phyloP scores from a whole-genome alignment of 2,329 filamentous ascomycete species.

The Ascochyta rabiei region DNA sequence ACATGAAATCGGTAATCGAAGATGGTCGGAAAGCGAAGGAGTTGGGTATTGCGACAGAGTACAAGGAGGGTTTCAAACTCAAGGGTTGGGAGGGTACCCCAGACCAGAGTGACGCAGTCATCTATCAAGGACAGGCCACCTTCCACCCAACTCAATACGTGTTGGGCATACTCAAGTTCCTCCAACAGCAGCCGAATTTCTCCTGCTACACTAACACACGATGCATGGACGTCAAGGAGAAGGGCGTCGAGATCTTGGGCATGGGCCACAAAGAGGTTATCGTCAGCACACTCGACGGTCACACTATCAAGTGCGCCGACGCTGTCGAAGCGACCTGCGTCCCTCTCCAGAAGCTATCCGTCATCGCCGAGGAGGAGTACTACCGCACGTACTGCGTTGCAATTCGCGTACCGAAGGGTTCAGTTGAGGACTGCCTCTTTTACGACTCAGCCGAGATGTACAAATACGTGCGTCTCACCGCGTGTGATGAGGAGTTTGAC shows the following conservation, averaged over 20 bases:
- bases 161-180: slow-evolving; percentile 58
- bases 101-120: slow-evolving; percentile 59
- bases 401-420: slow-evolving; percentile 58
- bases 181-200: slow-evolving; percentile 60
- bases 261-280: slow-evolving; percentile 55
- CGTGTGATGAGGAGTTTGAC: slow-evolving; percentile 60
- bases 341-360: slow-evolving; percentile 61
- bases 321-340: slow-evolving; percentile 62
- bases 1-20: slow-evolving; percentile 53
- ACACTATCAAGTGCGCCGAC: slow-evolving; percentile 56
- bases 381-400: slow-evolving; percentile 64
- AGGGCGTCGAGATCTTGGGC: slow-evolving; percentile 54
- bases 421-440: slow-evolving; percentile 60
- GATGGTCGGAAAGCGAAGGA: slow-evolving; percentile 55
- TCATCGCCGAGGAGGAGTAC: slow-evolving; percentile 61
- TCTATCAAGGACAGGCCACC: slow-evolving; percentile 57
- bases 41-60: slow-evolving; percentile 53
- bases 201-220: slow-evolving; percentile 60
- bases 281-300: slow-evolving; percentile 55
- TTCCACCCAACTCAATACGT: slow-evolving; percentile 65
- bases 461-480: slow-evolving; percentile 62
- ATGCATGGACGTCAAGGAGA: slow-evolving; percentile 56
- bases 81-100: slow-evolving; percentile 59
- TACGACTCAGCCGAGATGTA: slow-evolving; percentile 63
- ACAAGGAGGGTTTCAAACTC: slow-evolving; percentile 54